Evolutionary conservation across 371 early-diverging fungal species (phyloP).

Genomic region (Mortierella sp.): DNA sequence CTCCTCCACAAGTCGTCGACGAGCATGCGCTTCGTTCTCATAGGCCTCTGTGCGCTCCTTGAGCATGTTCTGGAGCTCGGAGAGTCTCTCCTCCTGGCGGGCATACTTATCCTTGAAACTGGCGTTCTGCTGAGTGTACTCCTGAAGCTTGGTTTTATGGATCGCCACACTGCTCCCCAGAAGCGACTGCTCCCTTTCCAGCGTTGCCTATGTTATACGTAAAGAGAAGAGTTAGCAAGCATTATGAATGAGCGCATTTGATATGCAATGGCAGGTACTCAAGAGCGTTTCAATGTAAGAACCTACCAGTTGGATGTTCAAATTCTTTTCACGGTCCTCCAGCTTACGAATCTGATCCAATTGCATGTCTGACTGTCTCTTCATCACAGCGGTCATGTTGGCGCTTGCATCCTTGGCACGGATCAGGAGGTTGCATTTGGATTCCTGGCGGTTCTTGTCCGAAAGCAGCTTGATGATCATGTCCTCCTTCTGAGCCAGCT

Average conservation of each 20-base stretch:
- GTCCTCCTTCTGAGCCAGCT: constrained; percentile 81
- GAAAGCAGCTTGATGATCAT: constrained; percentile 76
- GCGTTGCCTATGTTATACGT: not conserved
- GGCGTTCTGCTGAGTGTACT: constrained; percentile 43
- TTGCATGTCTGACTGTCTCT: constrained; percentile 83
- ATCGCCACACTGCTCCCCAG: constrained; percentile 26
- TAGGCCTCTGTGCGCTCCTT: constrained; percentile 68
- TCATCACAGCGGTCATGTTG: constrained; percentile 74
- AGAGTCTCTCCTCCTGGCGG: constrained; percentile 51
- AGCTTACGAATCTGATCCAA: constrained; percentile 79
- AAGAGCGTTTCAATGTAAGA: not conserved
- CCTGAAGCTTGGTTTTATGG: constrained; percentile 49
- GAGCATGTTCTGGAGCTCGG: constrained; percentile 63
- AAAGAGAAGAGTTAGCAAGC: not conserved
- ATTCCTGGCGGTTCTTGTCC: constrained; percentile 60
- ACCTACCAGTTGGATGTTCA: constrained; percentile 73
- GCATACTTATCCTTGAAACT: constrained; percentile 53
- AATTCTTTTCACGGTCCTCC: constrained; percentile 81
- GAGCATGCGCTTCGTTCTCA: constrained; percentile 71
- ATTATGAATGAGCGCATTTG: not conserved
- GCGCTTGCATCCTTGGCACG: constrained; percentile 76
- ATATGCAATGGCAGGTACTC: not conserved
- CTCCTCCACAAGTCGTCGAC: constrained; percentile 68
- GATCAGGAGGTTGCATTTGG: constrained; percentile 60
- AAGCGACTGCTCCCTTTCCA: constrained; percentile 13